phyloP scores from a whole-genome alignment of 1,139 yeast species.

The Pneumocystis wakefieldiae region DNA sequence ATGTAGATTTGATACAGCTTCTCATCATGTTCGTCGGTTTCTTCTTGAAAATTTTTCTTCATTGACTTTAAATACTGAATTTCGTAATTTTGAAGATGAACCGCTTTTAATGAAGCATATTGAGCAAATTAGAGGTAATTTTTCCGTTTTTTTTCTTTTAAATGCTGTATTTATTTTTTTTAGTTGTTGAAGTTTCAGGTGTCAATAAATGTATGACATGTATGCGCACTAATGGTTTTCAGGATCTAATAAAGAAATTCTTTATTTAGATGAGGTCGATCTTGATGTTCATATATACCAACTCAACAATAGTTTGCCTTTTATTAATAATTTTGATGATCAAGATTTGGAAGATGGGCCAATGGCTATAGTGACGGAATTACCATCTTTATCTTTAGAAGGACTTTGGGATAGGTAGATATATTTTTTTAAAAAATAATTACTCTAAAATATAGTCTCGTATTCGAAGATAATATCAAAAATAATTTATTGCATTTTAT shows the following conservation, averaged over 20 bases:
- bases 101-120: constrained; percentile 5
- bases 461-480: constrained; percentile 15
- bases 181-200: constrained; percentile 14
- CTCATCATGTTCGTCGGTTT: constrained; percentile 9
- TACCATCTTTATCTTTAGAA: constrained; percentile 13
- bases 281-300: constrained; percentile 13
- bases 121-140: constrained; percentile 4
- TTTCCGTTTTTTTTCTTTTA: background rate
- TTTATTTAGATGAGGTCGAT: constrained; percentile 9
- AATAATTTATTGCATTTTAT: constrained; percentile 13
- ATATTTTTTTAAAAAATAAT: background rate
- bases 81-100: constrained; percentile 9
- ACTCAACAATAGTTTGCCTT: constrained; percentile 3
- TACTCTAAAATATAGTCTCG: constrained; percentile 7
- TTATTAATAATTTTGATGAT: constrained; percentile 2
- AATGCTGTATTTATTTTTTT: background rate
- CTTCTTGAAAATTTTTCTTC: constrained; percentile 14
- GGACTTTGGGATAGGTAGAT: constrained; percentile 12
- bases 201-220: background rate
- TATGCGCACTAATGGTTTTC: constrained; percentile 1
- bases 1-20: constrained; percentile 5
- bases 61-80: constrained; percentile 9
- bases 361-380: constrained; percentile 8
- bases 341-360: constrained; percentile 11
- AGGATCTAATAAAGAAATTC: background rate